Percentiles rank a stretch among this genome's conserved stretches.
Evolutionary conservation across 129 eudicot genomes (phyloP).

Genomic region (Centrapalus pauciflorus): DNA sequence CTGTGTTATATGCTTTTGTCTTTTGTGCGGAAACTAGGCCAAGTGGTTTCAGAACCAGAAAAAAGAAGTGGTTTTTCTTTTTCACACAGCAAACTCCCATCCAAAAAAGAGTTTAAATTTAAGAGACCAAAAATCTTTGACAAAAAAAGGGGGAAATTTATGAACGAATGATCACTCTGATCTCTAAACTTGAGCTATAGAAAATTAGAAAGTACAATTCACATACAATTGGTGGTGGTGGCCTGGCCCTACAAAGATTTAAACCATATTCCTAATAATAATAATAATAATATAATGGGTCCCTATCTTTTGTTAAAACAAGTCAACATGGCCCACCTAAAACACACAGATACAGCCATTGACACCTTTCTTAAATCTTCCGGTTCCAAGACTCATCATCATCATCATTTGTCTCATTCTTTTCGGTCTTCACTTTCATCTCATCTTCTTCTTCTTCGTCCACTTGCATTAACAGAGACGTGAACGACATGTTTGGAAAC

Average conservation of each 20-base stretch:
- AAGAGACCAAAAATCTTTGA: too few relatives aligned
- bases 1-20: too few relatives aligned
- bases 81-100: too few relatives aligned
- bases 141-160: not conserved
- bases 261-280: too few relatives aligned
- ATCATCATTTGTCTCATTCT: conserved; percentile 7
- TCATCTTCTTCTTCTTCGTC: conserved; percentile 18
- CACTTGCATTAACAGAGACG: conserved; percentile 47
- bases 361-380: not conserved
- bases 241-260: conserved; percentile 21
- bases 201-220: conserved; percentile 6
- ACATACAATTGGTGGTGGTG: conserved; percentile 15
- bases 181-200: not conserved
- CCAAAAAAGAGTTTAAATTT: too few relatives aligned
- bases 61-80: too few relatives aligned
- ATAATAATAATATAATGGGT: too few relatives aligned
- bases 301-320: conserved; percentile 1
- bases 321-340: conserved; percentile 28
- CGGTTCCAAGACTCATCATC: conserved; percentile 9
- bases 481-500: conserved; percentile 40
- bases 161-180: conserved; percentile 5
- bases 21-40: too few relatives aligned
- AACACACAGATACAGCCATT: not conserved
- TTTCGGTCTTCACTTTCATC: conserved; percentile 16
- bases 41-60: too few relatives aligned